phyloP scores from a whole-genome alignment of 129 eudicot genomes.

The Artemisia tridentata region DNA sequence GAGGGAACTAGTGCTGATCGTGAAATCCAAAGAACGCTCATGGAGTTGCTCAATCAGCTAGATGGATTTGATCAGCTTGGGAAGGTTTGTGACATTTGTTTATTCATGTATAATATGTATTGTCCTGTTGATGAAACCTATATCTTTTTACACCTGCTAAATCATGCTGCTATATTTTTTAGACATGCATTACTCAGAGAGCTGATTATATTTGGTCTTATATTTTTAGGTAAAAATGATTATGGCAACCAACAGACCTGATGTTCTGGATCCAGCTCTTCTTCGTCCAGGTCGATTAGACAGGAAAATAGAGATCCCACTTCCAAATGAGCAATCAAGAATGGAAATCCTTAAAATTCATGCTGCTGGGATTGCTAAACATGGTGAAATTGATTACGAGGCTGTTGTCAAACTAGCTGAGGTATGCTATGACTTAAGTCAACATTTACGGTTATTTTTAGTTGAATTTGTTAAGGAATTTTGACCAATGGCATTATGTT shows the following conservation, averaged over 20 bases:
- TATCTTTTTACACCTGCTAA: not conserved
- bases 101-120: not conserved
- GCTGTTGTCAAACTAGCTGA: constrained; percentile 96
- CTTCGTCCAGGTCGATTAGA: constrained; percentile 97
- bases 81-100: constrained; percentile 47
- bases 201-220: not conserved
- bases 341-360: constrained; percentile 92
- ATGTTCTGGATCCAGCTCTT: constrained; percentile 98
- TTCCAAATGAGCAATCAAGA: constrained; percentile 96
- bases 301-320: constrained; percentile 92
- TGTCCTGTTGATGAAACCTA: not conserved
- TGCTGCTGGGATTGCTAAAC: constrained; percentile 96
- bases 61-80: constrained; percentile 99
- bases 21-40: constrained; percentile 95
- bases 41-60: constrained; percentile 94
- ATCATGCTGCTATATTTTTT: constrained; percentile 2
- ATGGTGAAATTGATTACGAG: constrained; percentile 97
- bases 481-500: constrained; percentile 17
- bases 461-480: not conserved
- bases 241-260: constrained; percentile 98
- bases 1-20: constrained; percentile 99
- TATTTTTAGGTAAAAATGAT: constrained; percentile 79
- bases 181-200: not conserved
- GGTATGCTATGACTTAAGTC: constrained; percentile 38
- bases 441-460: not conserved